These are phyloP conservation scores for Thozetella sp. DNA, from an alignment of 495 filamentous ascomycete species.

Conservation along the genomic window DNA sequence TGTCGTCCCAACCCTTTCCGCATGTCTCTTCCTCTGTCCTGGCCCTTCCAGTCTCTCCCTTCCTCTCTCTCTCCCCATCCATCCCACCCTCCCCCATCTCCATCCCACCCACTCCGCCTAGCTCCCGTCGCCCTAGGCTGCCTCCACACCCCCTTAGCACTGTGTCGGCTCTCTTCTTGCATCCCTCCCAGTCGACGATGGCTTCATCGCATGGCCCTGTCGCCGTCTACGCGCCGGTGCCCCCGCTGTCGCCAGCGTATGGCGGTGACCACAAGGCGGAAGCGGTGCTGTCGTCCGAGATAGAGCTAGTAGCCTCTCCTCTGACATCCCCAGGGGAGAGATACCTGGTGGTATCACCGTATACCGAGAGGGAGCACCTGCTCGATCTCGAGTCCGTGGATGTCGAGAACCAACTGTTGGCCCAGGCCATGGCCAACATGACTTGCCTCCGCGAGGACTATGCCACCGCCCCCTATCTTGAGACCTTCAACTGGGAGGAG, in stretches of 20 bases:
- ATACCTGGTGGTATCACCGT: conserved; percentile 73
- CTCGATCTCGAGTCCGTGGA: conserved; percentile 70
- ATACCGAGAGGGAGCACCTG: conserved; percentile 66
- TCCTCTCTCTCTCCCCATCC: background rate
- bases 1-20: background rate
- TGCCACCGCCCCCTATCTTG: conserved; percentile 72
- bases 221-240: conserved; percentile 4
- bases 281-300: conserved; percentile 9
- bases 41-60: background rate
- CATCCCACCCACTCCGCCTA: too few species aligned
- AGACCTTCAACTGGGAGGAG: conserved; percentile 77
- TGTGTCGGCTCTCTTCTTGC: too few species aligned
- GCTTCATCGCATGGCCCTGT: conserved; percentile 13
- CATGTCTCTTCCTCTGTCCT: background rate
- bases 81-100: background rate
- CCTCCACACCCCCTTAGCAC: too few species aligned
- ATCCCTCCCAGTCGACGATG: too few species aligned
- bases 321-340: conserved; percentile 5
- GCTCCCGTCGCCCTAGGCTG: too few species aligned
- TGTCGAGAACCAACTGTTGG: conserved; percentile 65
- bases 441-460: conserved; percentile 67
- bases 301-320: background rate
- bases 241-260: too few species aligned
- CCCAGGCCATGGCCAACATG: conserved; percentile 67
- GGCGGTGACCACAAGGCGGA: conserved; percentile 8